Percentiles rank a stretch among this genome's conserved stretches.
Evolutionary conservation across 192 early-diverging fungal species (phyloP).

Genomic region (Gonapodya prolifera): DNA sequence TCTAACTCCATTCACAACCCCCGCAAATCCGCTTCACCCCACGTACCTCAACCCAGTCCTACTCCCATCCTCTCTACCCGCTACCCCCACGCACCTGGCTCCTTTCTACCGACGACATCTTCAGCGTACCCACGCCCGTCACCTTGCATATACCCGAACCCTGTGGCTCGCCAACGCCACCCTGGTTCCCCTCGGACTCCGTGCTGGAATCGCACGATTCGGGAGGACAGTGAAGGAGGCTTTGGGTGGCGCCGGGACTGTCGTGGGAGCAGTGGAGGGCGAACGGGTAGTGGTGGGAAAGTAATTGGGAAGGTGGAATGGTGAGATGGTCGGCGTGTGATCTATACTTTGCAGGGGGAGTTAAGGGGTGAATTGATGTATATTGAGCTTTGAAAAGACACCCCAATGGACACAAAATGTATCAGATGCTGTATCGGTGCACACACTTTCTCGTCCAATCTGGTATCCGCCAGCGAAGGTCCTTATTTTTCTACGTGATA

Average conservation of each 20-base stretch:
- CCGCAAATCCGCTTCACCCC: too few relatives aligned
- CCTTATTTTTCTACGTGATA: too few relatives aligned
- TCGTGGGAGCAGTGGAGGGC: neutral
- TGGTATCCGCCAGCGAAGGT: too few relatives aligned
- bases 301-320: neutral
- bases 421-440: too few relatives aligned
- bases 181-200: neutral
- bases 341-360: too few relatives aligned
- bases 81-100: neutral
- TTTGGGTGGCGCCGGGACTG: neutral
- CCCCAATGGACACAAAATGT: too few relatives aligned
- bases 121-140: neutral
- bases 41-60: neutral
- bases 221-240: neutral
- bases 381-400: too few relatives aligned
- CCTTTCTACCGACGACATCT: neutral
- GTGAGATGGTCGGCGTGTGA: neutral
- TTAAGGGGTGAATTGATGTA: too few relatives aligned
- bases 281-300: neutral
- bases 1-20: too few relatives aligned
- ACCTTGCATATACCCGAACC: neutral
- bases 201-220: neutral
- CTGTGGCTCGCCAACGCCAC: neutral
- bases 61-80: neutral
- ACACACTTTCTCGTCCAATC: too few relatives aligned